A percentile compares a stretch with the other conserved stretches of the same genome.
These are phyloP conservation scores for Hypoxylon crocopeplum DNA, from an alignment of 495 filamentous ascomycete genomes.

Conservation along the genomic window DNA sequence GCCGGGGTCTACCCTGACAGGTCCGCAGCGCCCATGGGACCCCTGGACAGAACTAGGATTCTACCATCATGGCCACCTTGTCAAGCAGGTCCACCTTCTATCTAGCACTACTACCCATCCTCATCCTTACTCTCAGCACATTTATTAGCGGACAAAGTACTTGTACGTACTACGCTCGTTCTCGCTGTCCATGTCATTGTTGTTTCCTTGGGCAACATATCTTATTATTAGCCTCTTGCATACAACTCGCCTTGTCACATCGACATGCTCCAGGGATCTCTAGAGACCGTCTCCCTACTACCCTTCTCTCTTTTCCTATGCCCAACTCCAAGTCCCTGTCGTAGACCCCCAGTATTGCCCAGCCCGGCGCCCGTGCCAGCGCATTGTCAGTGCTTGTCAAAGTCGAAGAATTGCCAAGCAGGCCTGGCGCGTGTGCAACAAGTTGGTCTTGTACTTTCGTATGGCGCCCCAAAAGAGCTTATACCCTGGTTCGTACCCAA, in stretches of 20 bases:
- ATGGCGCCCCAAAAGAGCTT: constrained; percentile 42
- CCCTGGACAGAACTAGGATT: constrained; percentile 35
- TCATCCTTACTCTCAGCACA: constrained; percentile 41
- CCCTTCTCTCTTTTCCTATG: constrained; percentile 28
- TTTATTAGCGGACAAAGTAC: constrained; percentile 36
- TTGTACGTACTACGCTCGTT: constrained; percentile 11
- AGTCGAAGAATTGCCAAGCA: constrained; percentile 42
- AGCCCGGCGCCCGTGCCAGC: constrained; percentile 39
- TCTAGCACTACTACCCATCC: constrained; percentile 40
- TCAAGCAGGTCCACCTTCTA: constrained; percentile 35
- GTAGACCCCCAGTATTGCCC: constrained; percentile 30
- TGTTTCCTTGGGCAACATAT: constrained; percentile 27
- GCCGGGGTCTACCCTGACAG: constrained; percentile 41
- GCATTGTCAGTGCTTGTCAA: constrained; percentile 41
- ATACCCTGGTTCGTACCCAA: constrained; percentile 44
- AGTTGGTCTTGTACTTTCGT: constrained; percentile 47
- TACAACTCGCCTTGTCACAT: constrained; percentile 35
- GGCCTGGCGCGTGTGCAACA: constrained; percentile 36
- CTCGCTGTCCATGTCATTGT: constrained; percentile 17
- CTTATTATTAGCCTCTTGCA: constrained; percentile 38
- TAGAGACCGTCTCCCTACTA: constrained; percentile 19
- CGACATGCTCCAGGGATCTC: constrained; percentile 36
- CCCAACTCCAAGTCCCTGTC: constrained; percentile 36
- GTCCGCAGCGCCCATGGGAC: constrained; percentile 37
- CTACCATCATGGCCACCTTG: constrained; percentile 36